Base-by-base conservation (phyloP, 805 yeast species). In the Hanseniaspora guilliermondii region DNA sequence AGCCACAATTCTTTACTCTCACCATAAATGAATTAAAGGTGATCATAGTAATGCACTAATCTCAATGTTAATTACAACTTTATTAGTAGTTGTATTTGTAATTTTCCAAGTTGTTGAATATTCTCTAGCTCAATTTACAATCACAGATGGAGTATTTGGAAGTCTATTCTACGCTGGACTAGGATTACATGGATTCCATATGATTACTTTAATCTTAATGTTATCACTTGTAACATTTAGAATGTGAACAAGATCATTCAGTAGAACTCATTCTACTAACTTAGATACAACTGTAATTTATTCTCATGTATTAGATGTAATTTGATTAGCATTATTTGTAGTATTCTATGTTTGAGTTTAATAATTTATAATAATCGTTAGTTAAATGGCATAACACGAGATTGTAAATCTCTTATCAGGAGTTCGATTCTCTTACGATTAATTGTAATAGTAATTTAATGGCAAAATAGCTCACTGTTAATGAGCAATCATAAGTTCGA, bases 331-430 rank as follows among this genome's bases (percentile, higher is more conserved):
- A 54, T 56, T 62, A 56, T 62, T 58, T 47, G 58, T 62, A 27
- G 53, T 62, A 25, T 57, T 61, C 57, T 62, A 62, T 53, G 62
- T 63, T 57, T 62, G 65, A 61, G 65, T 63, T 39, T 62, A 62
- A 60, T 46, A 8, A 25, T 8, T 17, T 25, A 7, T 25, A 9
- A 40, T 38, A 38, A 35, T 25, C 19, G 52, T 37, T 37, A 38
- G 39, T 37, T 47, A 24, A 47, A 38, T 38, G 42, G 52, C 17
- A 47, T 21, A 47, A 47, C 38, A 17, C 8, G 6, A 33, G 30
- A 37, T 47, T 47, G 37, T 37, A 37, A 37, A 36, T 24, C 30
- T 33, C 17, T 14, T 25, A 25, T 22, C 16, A 21, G 17, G n/a
- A 38, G 52, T 47, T 47, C 52, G 39, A 47, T 22, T 47, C 52